Evolutionary conservation across 225 moss, liverwort and hornwort species (phyloP), one percentile per base, ranked within the genome.

Genomic region (Pseudisothecium myosuroides): DNA sequence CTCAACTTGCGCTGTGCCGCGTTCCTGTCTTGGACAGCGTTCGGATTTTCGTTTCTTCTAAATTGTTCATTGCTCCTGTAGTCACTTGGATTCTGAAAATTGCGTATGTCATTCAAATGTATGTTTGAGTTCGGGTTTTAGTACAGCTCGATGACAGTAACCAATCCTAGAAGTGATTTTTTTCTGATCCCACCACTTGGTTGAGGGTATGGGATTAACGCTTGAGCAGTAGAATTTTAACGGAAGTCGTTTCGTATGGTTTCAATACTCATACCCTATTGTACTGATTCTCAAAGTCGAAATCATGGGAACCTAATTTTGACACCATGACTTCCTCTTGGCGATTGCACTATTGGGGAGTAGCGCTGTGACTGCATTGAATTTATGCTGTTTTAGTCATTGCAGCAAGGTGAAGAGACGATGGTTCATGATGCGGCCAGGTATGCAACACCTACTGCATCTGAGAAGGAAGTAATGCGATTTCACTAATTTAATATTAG

Each of bases 351-450:
- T 60, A 28, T 59, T 13, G 67, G 45, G 69, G 59, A 78, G 24
- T 43, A 41, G 50, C 68, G 89, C n/a, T 64, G 27, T 56, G 15
- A 78, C 14, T 83, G 72, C 16, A 36, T 64, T 88, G 14, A 84
- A 74, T 45, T 59, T 49, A 84, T 83, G 11, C 56, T 17, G 80
- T 27, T 81, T 84, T 84, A 76, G 50, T 75, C 83, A 49, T 87
- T 88, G 90, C 90, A 92, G 92, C 87, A 89, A 75, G 91, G 90
- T 90, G 91, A 83, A 69, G 94, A 92, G 76, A 31, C 82, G 27
- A 89, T 92, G 85, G 87, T 45, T 61, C 82, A 78, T 68, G 92
- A 89, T 89, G 81, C 89, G 45, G 80, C 83, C 66, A 94, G 91
- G 94, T 94, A 80, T 82, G 65, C 59, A 45, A n/a, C 72, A 52